Base-by-base conservation (phyloP, 2,329 filamentous ascomycete species). In the Didymella glomerata region DNA sequence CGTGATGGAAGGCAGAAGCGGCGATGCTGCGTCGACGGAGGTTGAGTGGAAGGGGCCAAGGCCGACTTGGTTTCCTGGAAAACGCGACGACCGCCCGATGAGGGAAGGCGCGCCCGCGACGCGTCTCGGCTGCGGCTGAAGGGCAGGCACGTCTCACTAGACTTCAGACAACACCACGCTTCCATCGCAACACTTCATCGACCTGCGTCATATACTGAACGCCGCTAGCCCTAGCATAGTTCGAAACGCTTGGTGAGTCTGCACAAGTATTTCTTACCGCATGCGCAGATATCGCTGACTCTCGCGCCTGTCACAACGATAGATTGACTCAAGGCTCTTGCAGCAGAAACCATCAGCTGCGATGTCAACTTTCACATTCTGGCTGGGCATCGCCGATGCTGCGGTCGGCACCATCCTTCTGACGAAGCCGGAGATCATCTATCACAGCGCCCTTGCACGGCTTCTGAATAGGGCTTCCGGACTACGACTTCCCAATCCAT, bases 1-100 rank as follows among this genome's bases (percentile, higher is more conserved):
- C 13, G 2, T 1, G 22, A 22, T 3, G 44, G 2, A 9, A 25
- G n/a, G 13, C 22, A 24, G 41, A 32, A n/a, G 13, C 76, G 91
- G 85, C 72, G 27, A 40, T 30, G 36, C 28, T 42, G 36, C 20
- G 32, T n/a, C 13, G 22, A 11, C 24, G 36, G n/a, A 40, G 9
- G 34, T n/a, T 40, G 36, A 14, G 27, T 2, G 11, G 24, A 14
- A 41, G 4, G 11, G 24, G 27, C 22, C 16, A 20, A 41, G n/a
- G 6, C 6, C 16, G 36, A 28, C 9, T 14, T 41, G 48, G 30
- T 22, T 30, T 41, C 11, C 13, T 10, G 27, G 18, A 16, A 25
- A 14, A 34, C n/a, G 32, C 10, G 24, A 41, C 14, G 8, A 16
- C 10, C 20, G 20, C 32, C 42, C 3, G 18, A 54, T 28, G 25